Conservation (phyloP, 495 filamentous ascomycete genomes). For the Aspergillus cavernicola region DNA sequence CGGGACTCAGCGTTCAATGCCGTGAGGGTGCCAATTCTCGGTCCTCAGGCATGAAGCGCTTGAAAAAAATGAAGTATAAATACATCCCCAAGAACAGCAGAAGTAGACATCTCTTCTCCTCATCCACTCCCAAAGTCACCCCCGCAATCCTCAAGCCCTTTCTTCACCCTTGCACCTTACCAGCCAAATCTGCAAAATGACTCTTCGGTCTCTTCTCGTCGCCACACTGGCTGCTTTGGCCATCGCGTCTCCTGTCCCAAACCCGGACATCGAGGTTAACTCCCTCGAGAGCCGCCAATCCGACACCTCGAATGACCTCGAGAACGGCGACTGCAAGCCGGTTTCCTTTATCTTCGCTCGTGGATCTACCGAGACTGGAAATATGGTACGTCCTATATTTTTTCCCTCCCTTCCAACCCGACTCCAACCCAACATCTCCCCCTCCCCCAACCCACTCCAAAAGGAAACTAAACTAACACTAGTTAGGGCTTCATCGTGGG, state of each 20-base stretch:
- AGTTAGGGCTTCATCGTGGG: conserved; percentile 39
- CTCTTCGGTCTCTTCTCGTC: conserved; percentile 14
- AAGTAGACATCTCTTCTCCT: background rate
- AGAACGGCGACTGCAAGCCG: conserved; percentile 37
- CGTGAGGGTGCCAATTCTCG: too few relatives aligned
- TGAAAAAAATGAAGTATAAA: background rate
- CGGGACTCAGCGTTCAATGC: too few relatives aligned
- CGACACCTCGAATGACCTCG: conserved; percentile 37
- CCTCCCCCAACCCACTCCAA: background rate
- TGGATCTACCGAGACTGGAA: conserved; percentile 47
- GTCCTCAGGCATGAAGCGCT: too few relatives aligned
- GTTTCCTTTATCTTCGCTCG: conserved; percentile 52
- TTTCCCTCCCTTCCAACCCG: background rate
- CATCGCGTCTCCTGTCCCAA: conserved; percentile 15
- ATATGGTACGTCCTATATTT: conserved; percentile 40
- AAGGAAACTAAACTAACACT: too few relatives aligned
- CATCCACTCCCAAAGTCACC: too few relatives aligned
- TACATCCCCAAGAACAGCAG: background rate
- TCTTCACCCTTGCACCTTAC: background rate
- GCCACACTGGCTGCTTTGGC: conserved; percentile 17
- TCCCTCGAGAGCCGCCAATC: conserved; percentile 15
- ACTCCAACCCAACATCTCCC: background rate
- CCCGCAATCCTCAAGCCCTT: too few relatives aligned
- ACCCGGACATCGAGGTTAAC: background rate
- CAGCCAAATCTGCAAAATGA: background rate